Conservation (phyloP, 345 rosid genomes). For the Bruguiera parviflora region DNA sequence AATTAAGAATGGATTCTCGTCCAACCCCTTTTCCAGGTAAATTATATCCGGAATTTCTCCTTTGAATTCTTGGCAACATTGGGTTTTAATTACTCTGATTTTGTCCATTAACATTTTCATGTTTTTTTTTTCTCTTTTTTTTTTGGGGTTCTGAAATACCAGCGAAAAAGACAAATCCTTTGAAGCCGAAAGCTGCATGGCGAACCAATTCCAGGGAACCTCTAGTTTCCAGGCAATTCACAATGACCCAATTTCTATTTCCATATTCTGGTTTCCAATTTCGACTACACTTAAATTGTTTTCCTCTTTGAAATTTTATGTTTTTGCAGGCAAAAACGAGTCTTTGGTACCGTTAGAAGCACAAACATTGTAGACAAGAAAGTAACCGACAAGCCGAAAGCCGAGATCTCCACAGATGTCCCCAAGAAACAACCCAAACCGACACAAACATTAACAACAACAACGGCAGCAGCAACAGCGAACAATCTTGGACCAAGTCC, state of each 20-base stretch:
- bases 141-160: no score
- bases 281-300: neutral
- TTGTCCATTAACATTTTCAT: neutral
- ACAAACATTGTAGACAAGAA: slow-evolving; percentile 2
- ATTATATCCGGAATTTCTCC: no score
- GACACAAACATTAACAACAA: neutral
- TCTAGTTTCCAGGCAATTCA: slow-evolving; percentile 7
- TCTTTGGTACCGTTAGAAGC: slow-evolving; percentile 13
- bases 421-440: neutral
- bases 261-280: neutral
- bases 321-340: slow-evolving; percentile 22
- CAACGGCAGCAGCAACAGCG: neutral
- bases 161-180: neutral
- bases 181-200: neutral
- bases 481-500: neutral
- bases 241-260: neutral
- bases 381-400: neutral
- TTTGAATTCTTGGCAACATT: neutral
- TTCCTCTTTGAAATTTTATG: neutral
- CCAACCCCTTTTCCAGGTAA: slow-evolving; percentile 10
- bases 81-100: neutral
- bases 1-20: slow-evolving; percentile 12
- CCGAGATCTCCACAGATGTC: neutral
- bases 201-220: slow-evolving; percentile 8
- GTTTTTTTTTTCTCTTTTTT: no score